Evolutionary conservation across 768 basidiomycete genomes (phyloP).

Genomic region (Serendipita sp.): DNA sequence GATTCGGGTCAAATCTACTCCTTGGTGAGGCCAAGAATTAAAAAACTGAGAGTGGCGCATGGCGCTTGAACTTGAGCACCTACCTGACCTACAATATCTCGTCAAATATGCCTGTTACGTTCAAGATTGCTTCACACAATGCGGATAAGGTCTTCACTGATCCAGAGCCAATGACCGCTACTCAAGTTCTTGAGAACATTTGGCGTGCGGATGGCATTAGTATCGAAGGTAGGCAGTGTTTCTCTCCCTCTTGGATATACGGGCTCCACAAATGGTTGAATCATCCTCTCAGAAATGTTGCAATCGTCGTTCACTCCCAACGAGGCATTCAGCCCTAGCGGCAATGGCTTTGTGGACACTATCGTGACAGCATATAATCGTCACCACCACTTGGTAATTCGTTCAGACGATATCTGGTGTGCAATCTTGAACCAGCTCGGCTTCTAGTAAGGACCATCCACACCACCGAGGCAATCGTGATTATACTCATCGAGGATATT

Average conservation of each 20-base stretch:
- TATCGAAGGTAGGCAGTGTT: not conserved
- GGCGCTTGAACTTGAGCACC: too few relatives aligned
- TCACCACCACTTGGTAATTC: slow-evolving; percentile 26
- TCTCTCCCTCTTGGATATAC: not conserved
- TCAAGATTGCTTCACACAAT: not conserved
- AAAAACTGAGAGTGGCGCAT: too few relatives aligned
- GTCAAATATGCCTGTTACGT: not conserved
- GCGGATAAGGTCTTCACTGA: not conserved
- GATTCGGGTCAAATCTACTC: too few relatives aligned
- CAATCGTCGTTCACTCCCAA: slow-evolving; percentile 18
- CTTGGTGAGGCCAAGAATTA: too few relatives aligned
- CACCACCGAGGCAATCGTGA: too few relatives aligned
- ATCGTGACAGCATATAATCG: slow-evolving; percentile 22
- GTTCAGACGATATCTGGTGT: slow-evolving; percentile 37
- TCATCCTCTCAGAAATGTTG: slow-evolving; percentile 13
- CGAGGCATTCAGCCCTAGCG: not conserved
- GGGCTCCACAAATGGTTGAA: not conserved
- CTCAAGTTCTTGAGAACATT: not conserved
- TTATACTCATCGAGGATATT: not conserved
- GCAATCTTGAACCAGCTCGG: slow-evolving; percentile 26
- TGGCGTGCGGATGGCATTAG: not conserved
- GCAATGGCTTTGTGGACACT: slow-evolving; percentile 23
- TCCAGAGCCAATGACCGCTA: not conserved
- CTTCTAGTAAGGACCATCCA: slow-evolving; percentile 14
- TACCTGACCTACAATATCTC: too few relatives aligned